Evolutionary conservation across 495 filamentous ascomycete genomes (phyloP).

Genomic region (Penicillium maclennaniae): DNA sequence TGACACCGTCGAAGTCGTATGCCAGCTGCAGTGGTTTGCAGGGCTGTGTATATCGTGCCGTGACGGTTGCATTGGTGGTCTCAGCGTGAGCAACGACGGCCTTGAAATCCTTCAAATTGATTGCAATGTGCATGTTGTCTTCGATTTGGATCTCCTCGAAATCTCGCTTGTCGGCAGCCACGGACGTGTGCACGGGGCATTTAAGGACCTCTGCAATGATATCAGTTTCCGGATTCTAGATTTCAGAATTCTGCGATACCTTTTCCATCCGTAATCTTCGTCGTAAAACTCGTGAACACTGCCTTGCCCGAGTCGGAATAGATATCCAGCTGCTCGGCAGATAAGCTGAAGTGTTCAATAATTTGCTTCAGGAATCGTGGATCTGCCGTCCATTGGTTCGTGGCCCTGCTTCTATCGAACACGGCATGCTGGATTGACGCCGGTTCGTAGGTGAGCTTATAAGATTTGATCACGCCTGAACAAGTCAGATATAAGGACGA

Average conservation of each 20-base stretch:
- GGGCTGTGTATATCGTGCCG: conserved; percentile 75
- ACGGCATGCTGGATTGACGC: conserved; percentile 78
- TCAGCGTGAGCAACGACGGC: conserved; percentile 84
- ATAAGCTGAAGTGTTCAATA: conserved; percentile 85
- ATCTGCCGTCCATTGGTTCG: conserved; percentile 75
- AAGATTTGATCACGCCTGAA: conserved; percentile 82
- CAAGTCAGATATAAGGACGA: conserved; percentile 6
- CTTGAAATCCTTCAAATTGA: conserved; percentile 93
- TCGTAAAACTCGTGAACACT: conserved; percentile 92
- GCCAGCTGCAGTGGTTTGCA: conserved; percentile 78
- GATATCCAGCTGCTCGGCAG: conserved; percentile 88
- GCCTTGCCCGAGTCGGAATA: conserved; percentile 65
- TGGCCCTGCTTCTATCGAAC: conserved; percentile 67
- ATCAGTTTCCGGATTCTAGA: not conserved
- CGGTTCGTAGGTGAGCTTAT: conserved; percentile 86
- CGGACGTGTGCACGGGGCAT: conserved; percentile 88
- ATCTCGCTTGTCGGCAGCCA: conserved; percentile 79
- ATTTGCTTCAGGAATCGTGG: conserved; percentile 75
- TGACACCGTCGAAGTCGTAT: conserved; percentile 70
- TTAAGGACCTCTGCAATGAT: conserved; percentile 70
- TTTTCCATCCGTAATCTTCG: conserved; percentile 80
- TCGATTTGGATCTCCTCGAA: conserved; percentile 80
- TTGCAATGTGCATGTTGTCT: conserved; percentile 78
- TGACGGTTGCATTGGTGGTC: conserved; percentile 63
- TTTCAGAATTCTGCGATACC: conserved; percentile 43